These are phyloP conservation scores for Agrocybe chaxingu DNA, from an alignment of 768 basidiomycete genomes.

Conservation along the genomic window DNA sequence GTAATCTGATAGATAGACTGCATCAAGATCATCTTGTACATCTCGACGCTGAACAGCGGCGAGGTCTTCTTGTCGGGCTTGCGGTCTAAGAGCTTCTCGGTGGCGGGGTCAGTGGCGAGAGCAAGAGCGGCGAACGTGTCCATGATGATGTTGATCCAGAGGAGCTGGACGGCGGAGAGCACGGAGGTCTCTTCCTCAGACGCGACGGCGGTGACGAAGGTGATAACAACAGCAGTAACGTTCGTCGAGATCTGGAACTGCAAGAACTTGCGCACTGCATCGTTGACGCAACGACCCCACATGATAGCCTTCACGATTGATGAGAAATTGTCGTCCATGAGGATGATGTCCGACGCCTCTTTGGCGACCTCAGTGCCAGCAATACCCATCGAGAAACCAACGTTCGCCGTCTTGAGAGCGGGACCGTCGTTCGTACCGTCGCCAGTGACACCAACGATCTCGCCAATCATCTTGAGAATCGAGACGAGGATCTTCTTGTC, in stretches of 20 bases:
- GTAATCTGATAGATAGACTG: slow-evolving; percentile 87
- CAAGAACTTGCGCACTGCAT: slow-evolving; percentile 94
- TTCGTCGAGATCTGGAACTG: slow-evolving; percentile 96
- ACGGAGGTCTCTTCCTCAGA: slow-evolving; percentile 76
- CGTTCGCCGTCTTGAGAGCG: slow-evolving; percentile 91
- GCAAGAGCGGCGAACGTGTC: slow-evolving; percentile 98
- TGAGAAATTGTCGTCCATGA: slow-evolving; percentile 97
- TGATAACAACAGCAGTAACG: slow-evolving; percentile 92
- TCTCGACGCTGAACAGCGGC: slow-evolving; percentile 86
- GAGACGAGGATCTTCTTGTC: slow-evolving; percentile 95
- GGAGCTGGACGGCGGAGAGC: slow-evolving; percentile 91
- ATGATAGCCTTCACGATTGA: slow-evolving; percentile 97
- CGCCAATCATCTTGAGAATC: slow-evolving; percentile 80
- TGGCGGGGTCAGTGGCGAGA: slow-evolving; percentile 94
- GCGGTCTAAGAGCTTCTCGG: slow-evolving; percentile 74
- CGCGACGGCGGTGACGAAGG: slow-evolving; percentile 86
- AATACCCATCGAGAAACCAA: slow-evolving; percentile 97
- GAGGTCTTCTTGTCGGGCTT: slow-evolving; percentile 89
- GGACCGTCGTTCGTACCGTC: slow-evolving; percentile 99
- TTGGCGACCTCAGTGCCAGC: slow-evolving; percentile 98
- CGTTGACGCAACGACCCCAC: slow-evolving; percentile 99
- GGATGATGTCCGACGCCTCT: slow-evolving; percentile 97
- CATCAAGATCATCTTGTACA: slow-evolving; percentile 94
- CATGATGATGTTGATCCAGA: slow-evolving; percentile 99
- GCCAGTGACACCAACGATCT: slow-evolving; percentile 94